Percentiles rank a stretch among this genome's conserved stretches.
phyloP scores from a whole-genome alignment of 2,329 filamentous ascomycete genomes.

The Colletotrichum tropicale region DNA sequence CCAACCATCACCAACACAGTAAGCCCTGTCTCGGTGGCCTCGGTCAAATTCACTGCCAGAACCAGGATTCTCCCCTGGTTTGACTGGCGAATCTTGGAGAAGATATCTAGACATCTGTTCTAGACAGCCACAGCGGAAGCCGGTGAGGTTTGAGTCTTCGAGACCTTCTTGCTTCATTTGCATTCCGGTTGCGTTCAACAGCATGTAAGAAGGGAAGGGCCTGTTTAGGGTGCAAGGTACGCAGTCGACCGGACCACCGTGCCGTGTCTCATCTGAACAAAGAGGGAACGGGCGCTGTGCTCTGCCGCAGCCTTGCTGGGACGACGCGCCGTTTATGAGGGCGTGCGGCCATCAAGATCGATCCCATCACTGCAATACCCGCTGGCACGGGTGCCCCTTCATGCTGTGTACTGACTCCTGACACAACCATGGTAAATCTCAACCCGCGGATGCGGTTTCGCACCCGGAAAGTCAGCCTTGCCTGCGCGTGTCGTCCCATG shows the following conservation, averaged over 20 bases:
- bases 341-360: background rate
- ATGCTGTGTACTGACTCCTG: background rate
- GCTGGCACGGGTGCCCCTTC: background rate
- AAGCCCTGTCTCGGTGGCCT: constrained; percentile 16
- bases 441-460: background rate
- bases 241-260: background rate
- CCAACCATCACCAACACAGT: background rate
- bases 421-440: background rate
- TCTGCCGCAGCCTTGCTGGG: background rate
- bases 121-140: background rate
- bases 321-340: constrained; percentile 3
- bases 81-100: background rate
- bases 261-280: constrained; percentile 9
- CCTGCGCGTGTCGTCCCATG: constrained; percentile 6
- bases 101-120: constrained; percentile 2
- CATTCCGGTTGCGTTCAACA: background rate
- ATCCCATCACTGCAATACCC: background rate
- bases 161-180: constrained; percentile 1
- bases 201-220: background rate
- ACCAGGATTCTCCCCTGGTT: background rate
- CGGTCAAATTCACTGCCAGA: constrained; percentile 5
- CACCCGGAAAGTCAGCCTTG: background rate
- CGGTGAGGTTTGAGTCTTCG: background rate
- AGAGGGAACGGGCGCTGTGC: background rate
- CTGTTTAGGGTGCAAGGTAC: background rate